These are phyloP conservation scores for Penicillium sp. DNA, from an alignment of 2,329 filamentous ascomycete genomes.

Conservation along the genomic window DNA sequence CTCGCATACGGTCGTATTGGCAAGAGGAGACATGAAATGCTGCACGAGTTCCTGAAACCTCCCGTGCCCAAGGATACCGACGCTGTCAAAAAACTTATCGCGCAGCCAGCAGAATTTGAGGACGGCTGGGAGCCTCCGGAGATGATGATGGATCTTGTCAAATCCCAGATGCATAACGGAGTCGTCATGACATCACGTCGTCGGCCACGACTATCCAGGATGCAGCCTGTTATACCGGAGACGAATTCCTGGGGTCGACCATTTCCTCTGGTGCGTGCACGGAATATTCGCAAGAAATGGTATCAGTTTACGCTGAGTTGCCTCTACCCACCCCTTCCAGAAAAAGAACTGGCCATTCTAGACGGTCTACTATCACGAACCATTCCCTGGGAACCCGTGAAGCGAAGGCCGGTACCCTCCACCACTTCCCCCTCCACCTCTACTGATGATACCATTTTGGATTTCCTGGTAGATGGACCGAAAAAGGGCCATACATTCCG, in stretches of 20 bases:
- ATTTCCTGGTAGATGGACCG: slow-evolving; percentile 42
- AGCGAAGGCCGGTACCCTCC: slow-evolving; percentile 26
- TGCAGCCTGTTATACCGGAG: slow-evolving; percentile 37
- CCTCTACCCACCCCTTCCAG: slow-evolving; percentile 46
- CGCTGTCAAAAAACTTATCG: slow-evolving; percentile 24
- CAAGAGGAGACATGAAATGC: slow-evolving; percentile 54
- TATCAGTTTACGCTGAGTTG: slow-evolving; percentile 35
- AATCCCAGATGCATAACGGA: slow-evolving; percentile 38
- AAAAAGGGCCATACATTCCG: slow-evolving; percentile 41
- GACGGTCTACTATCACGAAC: slow-evolving; percentile 38
- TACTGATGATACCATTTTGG: slow-evolving; percentile 22
- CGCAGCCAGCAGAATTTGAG: slow-evolving; percentile 22
- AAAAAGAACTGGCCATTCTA: slow-evolving; percentile 39
- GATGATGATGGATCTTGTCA: slow-evolving; percentile 37
- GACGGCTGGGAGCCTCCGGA: slow-evolving; percentile 42
- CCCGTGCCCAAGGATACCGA: slow-evolving; percentile 28
- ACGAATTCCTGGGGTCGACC: slow-evolving; percentile 43
- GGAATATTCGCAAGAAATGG: slow-evolving; percentile 44
- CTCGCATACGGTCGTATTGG: slow-evolving; percentile 63
- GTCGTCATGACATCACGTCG: slow-evolving; percentile 28
- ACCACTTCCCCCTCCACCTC: slow-evolving; percentile 1
- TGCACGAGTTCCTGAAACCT: slow-evolving; percentile 40
- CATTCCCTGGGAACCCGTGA: slow-evolving; percentile 35
- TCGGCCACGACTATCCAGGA: slow-evolving; percentile 28
- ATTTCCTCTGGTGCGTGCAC: slow-evolving; percentile 33